Evolutionary conservation across 2,329 filamentous ascomycete genomes (phyloP).

Genomic region (Nannizzia gypsea): DNA sequence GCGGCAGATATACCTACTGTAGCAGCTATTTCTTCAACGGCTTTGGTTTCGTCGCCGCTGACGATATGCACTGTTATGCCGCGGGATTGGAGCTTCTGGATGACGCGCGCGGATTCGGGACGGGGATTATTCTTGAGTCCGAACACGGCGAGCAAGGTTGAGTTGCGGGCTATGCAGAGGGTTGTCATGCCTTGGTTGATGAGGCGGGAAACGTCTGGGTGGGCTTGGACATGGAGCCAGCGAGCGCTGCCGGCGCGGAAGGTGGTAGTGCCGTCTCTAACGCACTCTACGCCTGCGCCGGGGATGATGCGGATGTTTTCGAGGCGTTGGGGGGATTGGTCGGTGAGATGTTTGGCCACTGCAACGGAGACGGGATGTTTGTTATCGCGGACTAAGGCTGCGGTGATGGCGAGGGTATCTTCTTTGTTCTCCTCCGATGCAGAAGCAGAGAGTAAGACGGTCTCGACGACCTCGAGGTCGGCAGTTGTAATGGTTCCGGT

Average conservation of each 20-base stretch:
- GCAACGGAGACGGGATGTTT: constrained; percentile 44
- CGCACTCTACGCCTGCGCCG: constrained; percentile 24
- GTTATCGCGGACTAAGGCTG: constrained; percentile 33
- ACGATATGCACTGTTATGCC: constrained; percentile 44
- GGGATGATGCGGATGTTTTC: constrained; percentile 17
- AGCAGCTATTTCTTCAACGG: constrained; percentile 39
- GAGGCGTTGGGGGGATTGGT: constrained; percentile 8
- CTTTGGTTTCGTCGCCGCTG: constrained; percentile 44
- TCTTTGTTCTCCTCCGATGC: too few species aligned
- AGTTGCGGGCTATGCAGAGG: constrained; percentile 46
- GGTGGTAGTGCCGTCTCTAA: constrained; percentile 4
- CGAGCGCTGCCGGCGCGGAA: constrained; percentile 23
- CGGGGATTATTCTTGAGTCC: constrained; percentile 40
- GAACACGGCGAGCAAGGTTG: constrained; percentile 36
- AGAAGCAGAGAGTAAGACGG: constrained; percentile 17
- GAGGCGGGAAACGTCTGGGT: constrained; percentile 24
- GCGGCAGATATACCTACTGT: constrained; percentile 28
- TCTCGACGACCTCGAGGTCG: constrained; percentile 31
- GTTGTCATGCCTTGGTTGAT: constrained; percentile 37
- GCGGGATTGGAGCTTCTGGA: constrained; percentile 39
- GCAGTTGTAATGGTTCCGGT: constrained; percentile 56
- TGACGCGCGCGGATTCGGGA: constrained; percentile 40
- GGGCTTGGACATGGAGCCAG: constrained; percentile 27
- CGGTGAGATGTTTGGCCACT: constrained; percentile 33
- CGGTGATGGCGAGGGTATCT: constrained; percentile 19